These are phyloP conservation scores for Penicillium mononematosum DNA, from an alignment of 495 filamentous ascomycete species.

Conservation along the genomic window DNA sequence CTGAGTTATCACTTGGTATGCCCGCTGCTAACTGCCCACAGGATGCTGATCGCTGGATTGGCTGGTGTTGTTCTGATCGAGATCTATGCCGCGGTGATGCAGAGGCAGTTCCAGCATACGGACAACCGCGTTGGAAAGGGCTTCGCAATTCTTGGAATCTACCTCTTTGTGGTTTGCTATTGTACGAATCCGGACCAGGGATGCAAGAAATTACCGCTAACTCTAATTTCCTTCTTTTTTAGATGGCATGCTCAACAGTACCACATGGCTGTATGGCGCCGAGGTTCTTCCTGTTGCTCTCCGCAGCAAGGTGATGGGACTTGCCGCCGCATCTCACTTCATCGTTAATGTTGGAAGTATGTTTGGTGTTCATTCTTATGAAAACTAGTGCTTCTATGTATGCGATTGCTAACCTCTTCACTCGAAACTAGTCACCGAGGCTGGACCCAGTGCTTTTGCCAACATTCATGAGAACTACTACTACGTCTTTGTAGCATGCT, in stretches of 20 bases:
- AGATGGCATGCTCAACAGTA: conserved; percentile 60
- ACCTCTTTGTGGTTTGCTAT: conserved; percentile 56
- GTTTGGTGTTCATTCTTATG: conserved; percentile 1
- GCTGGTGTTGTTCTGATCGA: conserved; percentile 52
- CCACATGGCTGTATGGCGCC: conserved; percentile 60
- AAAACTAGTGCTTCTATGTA: background rate
- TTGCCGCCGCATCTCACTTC: conserved; percentile 57
- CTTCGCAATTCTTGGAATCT: conserved; percentile 61
- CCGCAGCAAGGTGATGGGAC: conserved; percentile 59
- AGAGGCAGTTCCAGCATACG: conserved; percentile 54
- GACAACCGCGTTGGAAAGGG: conserved; percentile 56
- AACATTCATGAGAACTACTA: conserved; percentile 61
- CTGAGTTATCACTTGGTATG: background rate
- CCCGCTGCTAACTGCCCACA: conserved; percentile 17
- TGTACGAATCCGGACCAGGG: conserved; percentile 39
- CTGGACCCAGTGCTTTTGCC: conserved; percentile 57
- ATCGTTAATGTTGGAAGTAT: conserved; percentile 56
- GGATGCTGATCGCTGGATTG: conserved; percentile 55
- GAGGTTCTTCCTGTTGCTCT: conserved; percentile 57
- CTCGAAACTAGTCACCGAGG: conserved; percentile 49
- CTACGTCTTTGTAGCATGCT: conserved; percentile 57
- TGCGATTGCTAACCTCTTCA: background rate
- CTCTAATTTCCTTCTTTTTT: background rate
- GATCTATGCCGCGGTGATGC: conserved; percentile 61
- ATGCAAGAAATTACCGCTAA: conserved; percentile 9